These are phyloP conservation scores for Sporothrix humicola DNA, from an alignment of 2,329 filamentous ascomycete species.

Conservation along the genomic window DNA sequence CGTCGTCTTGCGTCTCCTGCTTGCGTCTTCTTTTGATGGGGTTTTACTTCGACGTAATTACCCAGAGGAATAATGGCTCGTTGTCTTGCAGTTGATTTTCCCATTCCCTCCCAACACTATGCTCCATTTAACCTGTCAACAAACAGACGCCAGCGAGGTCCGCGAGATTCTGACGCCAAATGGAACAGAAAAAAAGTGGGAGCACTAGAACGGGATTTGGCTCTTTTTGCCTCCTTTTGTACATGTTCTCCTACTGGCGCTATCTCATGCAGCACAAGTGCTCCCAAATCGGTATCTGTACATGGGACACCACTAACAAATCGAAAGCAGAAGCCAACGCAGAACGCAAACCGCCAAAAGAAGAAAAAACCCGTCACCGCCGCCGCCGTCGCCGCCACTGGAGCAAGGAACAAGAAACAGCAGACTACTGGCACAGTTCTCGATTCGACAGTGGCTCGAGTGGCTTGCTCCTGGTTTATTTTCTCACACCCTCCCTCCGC, in stretches of 20 bases:
- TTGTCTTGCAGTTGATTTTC: neutral
- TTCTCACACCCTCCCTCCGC: neutral
- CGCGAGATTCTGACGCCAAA: neutral
- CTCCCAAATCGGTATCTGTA: conserved; percentile 6
- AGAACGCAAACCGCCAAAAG: neutral
- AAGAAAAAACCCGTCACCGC: conserved; percentile 19
- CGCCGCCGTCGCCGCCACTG: conserved; percentile 29
- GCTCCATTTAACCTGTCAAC: neutral
- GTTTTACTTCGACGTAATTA: neutral
- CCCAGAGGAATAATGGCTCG: neutral
- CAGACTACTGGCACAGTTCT: too few species aligned
- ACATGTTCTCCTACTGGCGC: conserved; percentile 27
- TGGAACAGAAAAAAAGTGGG: neutral
- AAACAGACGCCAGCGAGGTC: neutral
- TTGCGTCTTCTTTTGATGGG: neutral
- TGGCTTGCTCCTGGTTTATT: neutral
- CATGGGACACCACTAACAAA: conserved; percentile 4
- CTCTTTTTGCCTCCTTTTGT: conserved; percentile 28
- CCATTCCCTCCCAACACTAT: neutral
- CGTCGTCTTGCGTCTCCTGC: conserved; percentile 6
- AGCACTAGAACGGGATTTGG: neutral
- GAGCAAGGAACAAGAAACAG: neutral
- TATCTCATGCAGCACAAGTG: neutral
- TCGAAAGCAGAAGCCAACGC: neutral
- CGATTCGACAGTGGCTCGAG: too few species aligned